Evolutionary conservation across 225 moss, liverwort and hornwort genomes (phyloP).

Genomic region (Pseudisothecium myosuroides): DNA sequence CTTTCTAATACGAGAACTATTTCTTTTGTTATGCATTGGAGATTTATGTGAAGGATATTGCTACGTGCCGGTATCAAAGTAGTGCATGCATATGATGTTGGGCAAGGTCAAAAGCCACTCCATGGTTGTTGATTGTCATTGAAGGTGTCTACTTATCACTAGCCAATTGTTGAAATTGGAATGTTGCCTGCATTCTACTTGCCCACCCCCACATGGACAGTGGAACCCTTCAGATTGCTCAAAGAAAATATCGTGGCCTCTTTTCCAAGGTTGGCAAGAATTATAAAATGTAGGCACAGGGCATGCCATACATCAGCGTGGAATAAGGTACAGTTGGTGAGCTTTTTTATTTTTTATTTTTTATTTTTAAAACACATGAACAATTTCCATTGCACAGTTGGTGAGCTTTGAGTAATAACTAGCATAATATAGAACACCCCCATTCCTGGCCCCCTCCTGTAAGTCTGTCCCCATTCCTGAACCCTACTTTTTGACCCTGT

Average conservation of each 20-base stretch:
- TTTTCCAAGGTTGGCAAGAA: not conserved
- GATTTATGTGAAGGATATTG: accelerated
- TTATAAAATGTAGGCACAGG: not conserved
- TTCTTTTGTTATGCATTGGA: not conserved
- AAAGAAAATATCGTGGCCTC: not conserved
- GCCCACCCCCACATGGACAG: not conserved
- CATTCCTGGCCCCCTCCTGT: not conserved
- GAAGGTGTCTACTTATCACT: not conserved
- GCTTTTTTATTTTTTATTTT: no score
- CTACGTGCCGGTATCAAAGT: not conserved
- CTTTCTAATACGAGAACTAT: not conserved
- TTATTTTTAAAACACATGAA: no score
- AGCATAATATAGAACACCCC: no score
- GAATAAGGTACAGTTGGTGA: no score
- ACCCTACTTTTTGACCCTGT: no score
- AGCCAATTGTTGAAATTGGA: not conserved
- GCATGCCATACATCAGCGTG: not conserved
- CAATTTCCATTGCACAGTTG: no score
- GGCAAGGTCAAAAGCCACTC: not conserved
- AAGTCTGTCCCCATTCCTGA: no score
- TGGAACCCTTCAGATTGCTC: no score
- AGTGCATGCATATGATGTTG: not conserved
- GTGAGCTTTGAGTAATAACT: no score
- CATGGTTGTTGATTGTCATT: not conserved
- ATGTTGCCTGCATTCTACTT: not conserved